Conservation (phyloP, 768 basidiomycete species). For the Termitomyces sp. region DNA sequence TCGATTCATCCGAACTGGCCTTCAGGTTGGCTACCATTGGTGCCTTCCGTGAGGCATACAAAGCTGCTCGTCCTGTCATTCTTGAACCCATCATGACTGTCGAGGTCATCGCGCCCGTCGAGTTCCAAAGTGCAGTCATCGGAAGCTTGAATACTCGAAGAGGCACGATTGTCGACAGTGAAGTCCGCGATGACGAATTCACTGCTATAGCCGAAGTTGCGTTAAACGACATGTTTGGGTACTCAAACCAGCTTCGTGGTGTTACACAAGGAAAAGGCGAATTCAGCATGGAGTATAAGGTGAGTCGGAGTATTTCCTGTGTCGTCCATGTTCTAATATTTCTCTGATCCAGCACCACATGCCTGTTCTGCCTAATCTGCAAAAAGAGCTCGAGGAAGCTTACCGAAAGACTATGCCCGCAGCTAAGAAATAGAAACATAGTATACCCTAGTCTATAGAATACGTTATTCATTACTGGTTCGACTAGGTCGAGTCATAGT, state of each 20-base stretch:
- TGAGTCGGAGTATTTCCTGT: slow-evolving; percentile 22
- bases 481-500: background rate
- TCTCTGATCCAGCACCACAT: slow-evolving; percentile 50
- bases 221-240: slow-evolving; percentile 98
- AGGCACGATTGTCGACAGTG: slow-evolving; percentile 93
- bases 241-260: slow-evolving; percentile 89
- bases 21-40: slow-evolving; percentile 89
- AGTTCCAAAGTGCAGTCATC: slow-evolving; percentile 95
- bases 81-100: slow-evolving; percentile 99
- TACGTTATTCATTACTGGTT: slow-evolving; percentile 1
- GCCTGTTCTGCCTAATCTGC: slow-evolving; percentile 81
- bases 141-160: slow-evolving; percentile 89
- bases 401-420: slow-evolving; percentile 74
- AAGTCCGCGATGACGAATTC: slow-evolving; percentile 97
- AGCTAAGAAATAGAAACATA: slow-evolving; percentile 55
- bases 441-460: slow-evolving; percentile 7
- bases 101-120: slow-evolving; percentile 91
- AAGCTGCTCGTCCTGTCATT: slow-evolving; percentile 70
- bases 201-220: slow-evolving; percentile 88
- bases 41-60: slow-evolving; percentile 89
- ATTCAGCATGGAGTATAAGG: slow-evolving; percentile 79
- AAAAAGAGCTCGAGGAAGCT: slow-evolving; percentile 84
- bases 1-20: slow-evolving; percentile 95
- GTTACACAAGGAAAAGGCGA: slow-evolving; percentile 96
- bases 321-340: slow-evolving; percentile 3